Evolutionary conservation across 1,139 yeast genomes (phyloP).

Genomic region (Magnusiomyces magnusii): DNA sequence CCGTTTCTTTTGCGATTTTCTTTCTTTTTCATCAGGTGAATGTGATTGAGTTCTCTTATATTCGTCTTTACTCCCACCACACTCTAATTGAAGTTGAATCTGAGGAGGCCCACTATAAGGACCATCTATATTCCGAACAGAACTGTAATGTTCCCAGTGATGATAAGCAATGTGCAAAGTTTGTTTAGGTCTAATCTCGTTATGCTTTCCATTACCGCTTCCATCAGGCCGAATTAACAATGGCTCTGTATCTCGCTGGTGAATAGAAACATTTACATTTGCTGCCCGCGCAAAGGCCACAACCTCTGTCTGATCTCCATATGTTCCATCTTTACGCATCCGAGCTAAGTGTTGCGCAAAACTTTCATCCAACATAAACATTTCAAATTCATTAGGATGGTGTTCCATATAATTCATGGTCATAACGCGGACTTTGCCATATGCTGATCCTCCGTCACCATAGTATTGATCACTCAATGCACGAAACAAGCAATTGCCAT

Average conservation of each 20-base stretch:
- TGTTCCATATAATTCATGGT: slow-evolving; percentile 32
- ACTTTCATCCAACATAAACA: slow-evolving; percentile 30
- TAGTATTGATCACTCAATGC: slow-evolving; percentile 37
- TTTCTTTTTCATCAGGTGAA: no score
- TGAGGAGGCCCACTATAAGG: slow-evolving; percentile 35
- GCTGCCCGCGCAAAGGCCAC: slow-evolving; percentile 36
- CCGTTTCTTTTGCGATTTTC: no score
- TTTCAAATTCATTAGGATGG: slow-evolving; percentile 28
- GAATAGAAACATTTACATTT: slow-evolving; percentile 32
- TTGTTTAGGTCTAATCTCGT: background rate
- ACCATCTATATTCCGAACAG: slow-evolving; percentile 34
- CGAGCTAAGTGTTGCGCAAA: slow-evolving; percentile 33
- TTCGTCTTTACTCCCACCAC: no score
- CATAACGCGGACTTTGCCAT: slow-evolving; percentile 28
- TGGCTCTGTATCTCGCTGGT: slow-evolving; percentile 29
- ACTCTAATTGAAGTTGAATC: slow-evolving; percentile 8
- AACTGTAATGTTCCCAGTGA: slow-evolving; percentile 39
- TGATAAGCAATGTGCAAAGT: slow-evolving; percentile 37
- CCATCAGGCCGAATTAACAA: slow-evolving; percentile 4
- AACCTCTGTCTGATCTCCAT: slow-evolving; percentile 38
- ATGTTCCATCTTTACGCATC: slow-evolving; percentile 36
- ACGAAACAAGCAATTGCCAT: slow-evolving; percentile 40
- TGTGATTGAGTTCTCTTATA: no score
- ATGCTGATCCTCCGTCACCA: slow-evolving; percentile 32
- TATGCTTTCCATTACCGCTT: background rate